Evolutionary conservation across 768 basidiomycete genomes (phyloP).

Genomic region (Pleurotus tuoliensis): DNA sequence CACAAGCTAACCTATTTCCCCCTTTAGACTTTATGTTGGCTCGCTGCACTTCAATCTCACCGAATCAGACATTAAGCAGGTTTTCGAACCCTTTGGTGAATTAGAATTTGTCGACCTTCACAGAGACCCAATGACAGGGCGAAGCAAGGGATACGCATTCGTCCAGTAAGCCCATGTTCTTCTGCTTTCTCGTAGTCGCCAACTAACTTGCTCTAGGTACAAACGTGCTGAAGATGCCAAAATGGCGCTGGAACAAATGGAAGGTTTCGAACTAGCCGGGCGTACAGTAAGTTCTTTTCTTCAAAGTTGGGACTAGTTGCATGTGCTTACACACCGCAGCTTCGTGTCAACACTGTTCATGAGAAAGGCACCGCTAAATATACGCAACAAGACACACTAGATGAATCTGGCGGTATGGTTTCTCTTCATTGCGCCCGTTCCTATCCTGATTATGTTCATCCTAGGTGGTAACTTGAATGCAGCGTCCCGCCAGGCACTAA

Average conservation of each 20-base stretch:
- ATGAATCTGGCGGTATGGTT: slow-evolving; percentile 79
- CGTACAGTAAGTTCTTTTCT: slow-evolving; percentile 60
- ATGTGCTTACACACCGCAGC: slow-evolving; percentile 33
- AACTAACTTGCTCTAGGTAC: slow-evolving; percentile 47
- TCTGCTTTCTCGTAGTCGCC: background rate
- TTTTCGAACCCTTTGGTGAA: slow-evolving; percentile 98
- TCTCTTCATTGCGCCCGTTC: background rate
- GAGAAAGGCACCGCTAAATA: slow-evolving; percentile 81
- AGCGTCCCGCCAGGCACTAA: slow-evolving; percentile 97
- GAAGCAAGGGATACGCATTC: slow-evolving; percentile 97
- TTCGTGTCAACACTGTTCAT: slow-evolving; percentile 89
- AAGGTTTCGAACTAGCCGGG: slow-evolving; percentile 96
- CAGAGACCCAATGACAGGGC: slow-evolving; percentile 89
- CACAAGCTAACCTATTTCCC: slow-evolving; percentile 7
- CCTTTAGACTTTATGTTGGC: slow-evolving; percentile 87
- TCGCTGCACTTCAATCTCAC: slow-evolving; percentile 96
- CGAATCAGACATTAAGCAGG: slow-evolving; percentile 96
- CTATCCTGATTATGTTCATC: slow-evolving; percentile 11
- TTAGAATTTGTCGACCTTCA: slow-evolving; percentile 98
- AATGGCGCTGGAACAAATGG: slow-evolving; percentile 98
- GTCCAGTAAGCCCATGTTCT: slow-evolving; percentile 62
- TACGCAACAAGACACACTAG: slow-evolving; percentile 74
- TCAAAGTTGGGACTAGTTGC: background rate
- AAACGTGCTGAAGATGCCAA: slow-evolving; percentile 90
- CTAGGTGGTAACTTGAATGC: slow-evolving; percentile 96